These are phyloP conservation scores for Carex sylvatica DNA, from an alignment of 202 grass and related monocot genomes.

Conservation along the genomic window DNA sequence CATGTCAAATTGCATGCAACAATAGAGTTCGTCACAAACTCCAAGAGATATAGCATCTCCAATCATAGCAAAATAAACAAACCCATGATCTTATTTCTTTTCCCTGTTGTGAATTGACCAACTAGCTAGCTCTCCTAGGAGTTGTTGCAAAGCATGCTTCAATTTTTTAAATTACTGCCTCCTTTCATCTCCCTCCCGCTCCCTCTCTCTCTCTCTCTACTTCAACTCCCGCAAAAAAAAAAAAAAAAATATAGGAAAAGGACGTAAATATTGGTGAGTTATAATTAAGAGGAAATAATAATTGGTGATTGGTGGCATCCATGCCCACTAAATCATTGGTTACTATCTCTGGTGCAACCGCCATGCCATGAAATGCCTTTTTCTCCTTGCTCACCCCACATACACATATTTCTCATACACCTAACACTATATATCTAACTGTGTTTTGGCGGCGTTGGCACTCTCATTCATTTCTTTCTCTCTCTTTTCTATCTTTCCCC, in stretches of 20 bases:
- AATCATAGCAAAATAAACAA: constrained; percentile 63
- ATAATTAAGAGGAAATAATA: constrained; percentile 10
- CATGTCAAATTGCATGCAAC: constrained; percentile 40
- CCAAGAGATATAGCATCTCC: constrained; percentile 57
- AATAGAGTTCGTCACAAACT: constrained; percentile 33
- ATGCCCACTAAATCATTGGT: constrained; percentile 26
- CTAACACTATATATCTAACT: constrained; percentile 22
- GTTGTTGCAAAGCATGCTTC: constrained; percentile 41
- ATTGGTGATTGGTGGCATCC: constrained; percentile 23
- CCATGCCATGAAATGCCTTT: constrained; percentile 25
- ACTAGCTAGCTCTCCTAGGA: constrained; percentile 26
- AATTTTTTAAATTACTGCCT: constrained; percentile 39
- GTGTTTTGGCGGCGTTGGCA: constrained; percentile 30
- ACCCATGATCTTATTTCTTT: constrained; percentile 45
- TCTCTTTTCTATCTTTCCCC: background rate
- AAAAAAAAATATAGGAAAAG: constrained; percentile 14
- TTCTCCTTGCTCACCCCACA: constrained; percentile 18
- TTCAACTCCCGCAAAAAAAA: constrained; percentile 37
- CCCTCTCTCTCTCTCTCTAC: background rate
- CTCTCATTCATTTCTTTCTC: constrained; percentile 22
- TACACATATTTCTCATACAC: constrained; percentile 17
- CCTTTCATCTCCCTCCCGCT: background rate
- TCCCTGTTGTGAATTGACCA: constrained; percentile 48
- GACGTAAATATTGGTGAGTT: constrained; percentile 27
- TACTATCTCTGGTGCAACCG: constrained; percentile 32